Base-by-base conservation (phyloP, 2,329 filamentous ascomycete genomes). In the Ophiostoma montium region DNA sequence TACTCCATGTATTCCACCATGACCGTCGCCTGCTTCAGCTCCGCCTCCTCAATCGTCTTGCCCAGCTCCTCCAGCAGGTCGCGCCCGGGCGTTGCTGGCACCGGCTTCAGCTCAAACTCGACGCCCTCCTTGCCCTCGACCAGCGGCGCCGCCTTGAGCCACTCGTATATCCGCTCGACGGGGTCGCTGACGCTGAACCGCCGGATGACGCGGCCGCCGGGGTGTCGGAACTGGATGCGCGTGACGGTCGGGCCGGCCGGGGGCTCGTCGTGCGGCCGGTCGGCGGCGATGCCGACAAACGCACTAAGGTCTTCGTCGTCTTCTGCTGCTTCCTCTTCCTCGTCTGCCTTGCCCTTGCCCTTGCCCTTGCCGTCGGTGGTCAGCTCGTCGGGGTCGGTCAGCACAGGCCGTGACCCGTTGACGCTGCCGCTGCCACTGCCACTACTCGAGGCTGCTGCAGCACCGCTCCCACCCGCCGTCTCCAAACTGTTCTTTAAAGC, bases 201-300 rank as follows among this genome's bases (percentile, higher is more conserved):
- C 30, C 88, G 82, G 52, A 98, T 89, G 10, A 95, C 76, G 16
- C 90, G 80, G 1, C 88, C 88, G 11, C 78, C 82, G 1, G 89
- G 80, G 58, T 95, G 85, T 52, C 86, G 78, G 67, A 98, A 94
- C 62, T 96, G 92, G 56, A 98, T 94, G 46, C 90, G 80, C 3
- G 90, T 95, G 1, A 84, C 80, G 57, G 83, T 77, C 10, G 27
- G 23, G 57, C 42, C 45, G 33, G 78, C 71, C 0, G 75, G 74
- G 1, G 92, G 92, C 63, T 96, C 92, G 1, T 67, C 70, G 61
- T 98, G 92, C 2, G 85, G 80, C 41, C 70, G 78, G 52, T 78
- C 72, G 3, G 78, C 77, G 0, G 86, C 76, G 55, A 98, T 95
- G 46, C 69, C 70, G 1, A 75, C 67, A 63, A 94, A 96, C 0